Evolutionary conservation across 371 early-diverging fungal genomes (phyloP).

Genomic region (Circinella minor): DNA sequence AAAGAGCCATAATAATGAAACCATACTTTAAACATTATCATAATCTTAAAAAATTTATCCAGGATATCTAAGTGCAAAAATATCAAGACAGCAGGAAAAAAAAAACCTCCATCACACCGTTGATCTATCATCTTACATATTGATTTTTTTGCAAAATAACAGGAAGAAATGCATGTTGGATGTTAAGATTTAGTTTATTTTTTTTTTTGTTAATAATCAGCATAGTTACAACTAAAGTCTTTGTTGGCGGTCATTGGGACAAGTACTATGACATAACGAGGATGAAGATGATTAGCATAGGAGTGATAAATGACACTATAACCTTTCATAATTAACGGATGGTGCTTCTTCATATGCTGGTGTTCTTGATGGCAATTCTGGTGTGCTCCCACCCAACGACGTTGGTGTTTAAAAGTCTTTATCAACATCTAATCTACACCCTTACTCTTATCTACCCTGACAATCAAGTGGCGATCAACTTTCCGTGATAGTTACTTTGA

Average conservation of each 20-base stretch:
- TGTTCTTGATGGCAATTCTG: background rate
- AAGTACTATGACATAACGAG: background rate
- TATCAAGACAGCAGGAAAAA: too few relatives aligned
- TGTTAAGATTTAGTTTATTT: background rate
- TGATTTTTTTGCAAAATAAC: too few relatives aligned
- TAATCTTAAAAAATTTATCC: too few relatives aligned
- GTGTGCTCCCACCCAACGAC: conserved; percentile 7
- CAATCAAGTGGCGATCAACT: background rate
- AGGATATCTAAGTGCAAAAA: too few relatives aligned
- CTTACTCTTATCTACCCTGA: background rate
- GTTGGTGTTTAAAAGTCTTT: background rate
- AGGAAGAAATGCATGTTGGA: too few relatives aligned
- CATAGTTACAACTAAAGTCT: conserved; percentile 8
- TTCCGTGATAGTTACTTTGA: conserved; percentile 3
- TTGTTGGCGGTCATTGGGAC: conserved; percentile 13
- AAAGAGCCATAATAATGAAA: too few relatives aligned
- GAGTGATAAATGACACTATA: background rate
- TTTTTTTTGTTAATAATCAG: conserved; percentile 5
- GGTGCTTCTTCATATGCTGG: background rate
- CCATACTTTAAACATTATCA: too few relatives aligned
- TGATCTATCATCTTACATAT: too few relatives aligned
- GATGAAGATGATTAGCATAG: conserved; percentile 2
- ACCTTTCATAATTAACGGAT: too few relatives aligned
- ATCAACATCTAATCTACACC: background rate
- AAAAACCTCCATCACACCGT: too few relatives aligned